These are phyloP conservation scores for Phytophthora sp. DNA, from an alignment of 352 stramenopile genomes.

Conservation along the genomic window DNA sequence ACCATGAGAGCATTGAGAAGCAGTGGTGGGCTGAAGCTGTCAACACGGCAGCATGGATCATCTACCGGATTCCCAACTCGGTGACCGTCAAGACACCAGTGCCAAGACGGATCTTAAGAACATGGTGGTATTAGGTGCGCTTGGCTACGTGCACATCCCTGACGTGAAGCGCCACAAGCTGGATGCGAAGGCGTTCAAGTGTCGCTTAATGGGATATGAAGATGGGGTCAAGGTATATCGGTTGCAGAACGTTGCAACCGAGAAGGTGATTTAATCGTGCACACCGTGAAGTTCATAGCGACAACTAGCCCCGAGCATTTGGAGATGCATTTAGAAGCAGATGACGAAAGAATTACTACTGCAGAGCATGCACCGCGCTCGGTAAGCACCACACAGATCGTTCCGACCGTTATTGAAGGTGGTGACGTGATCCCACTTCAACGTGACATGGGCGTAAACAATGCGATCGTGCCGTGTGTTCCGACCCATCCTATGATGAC, in stretches of 20 bases:
- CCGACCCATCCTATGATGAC: too few species aligned
- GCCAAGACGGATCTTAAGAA: slow-evolving; percentile 18
- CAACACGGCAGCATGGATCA: too few species aligned
- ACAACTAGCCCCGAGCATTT: neutral
- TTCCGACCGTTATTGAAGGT: too few species aligned
- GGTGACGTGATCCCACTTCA: slow-evolving; percentile 1
- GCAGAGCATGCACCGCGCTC: too few species aligned
- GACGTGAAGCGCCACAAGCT: slow-evolving; percentile 24
- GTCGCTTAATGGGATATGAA: slow-evolving; percentile 32
- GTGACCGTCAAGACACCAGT: neutral
- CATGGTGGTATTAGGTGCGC: slow-evolving; percentile 17
- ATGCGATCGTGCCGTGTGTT: too few species aligned
- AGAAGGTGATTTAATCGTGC: slow-evolving; percentile 1
- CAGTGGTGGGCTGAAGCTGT: too few species aligned
- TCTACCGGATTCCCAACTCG: too few species aligned
- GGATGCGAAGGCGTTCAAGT: slow-evolving; percentile 7
- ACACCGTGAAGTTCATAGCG: slow-evolving; percentile 10
- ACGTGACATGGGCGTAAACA: neutral
- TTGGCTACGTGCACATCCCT: slow-evolving; percentile 27
- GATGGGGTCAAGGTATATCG: slow-evolving; percentile 1
- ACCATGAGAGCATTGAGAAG: too few species aligned
- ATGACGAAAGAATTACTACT: too few species aligned
- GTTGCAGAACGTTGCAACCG: neutral
- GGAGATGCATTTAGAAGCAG: too few species aligned
- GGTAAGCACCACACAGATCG: too few species aligned